Base-by-base conservation (phyloP, 192 early-diverging fungal genomes). In the Backusella liffmaniae region DNA sequence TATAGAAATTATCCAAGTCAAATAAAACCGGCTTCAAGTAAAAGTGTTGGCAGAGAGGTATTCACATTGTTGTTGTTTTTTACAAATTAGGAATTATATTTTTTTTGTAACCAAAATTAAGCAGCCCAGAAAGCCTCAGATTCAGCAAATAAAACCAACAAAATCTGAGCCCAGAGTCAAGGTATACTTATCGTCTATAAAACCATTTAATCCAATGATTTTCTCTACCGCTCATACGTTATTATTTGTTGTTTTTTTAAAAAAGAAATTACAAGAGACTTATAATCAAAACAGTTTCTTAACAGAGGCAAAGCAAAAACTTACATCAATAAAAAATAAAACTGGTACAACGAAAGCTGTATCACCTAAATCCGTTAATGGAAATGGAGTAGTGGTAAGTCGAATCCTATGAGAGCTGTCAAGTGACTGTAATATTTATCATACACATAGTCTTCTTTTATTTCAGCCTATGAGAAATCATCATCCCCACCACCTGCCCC, bases 401-500 rank as follows among this genome's bases (percentile, higher is more conserved):
- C 21, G 4, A 39, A 69, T 2, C 23, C 29, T 4, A 37, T 41
- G 21, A 18, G 3, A 18, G n/a, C 23, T 62, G 23, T 29, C 56
- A 62, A 62, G 23, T 62, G 56, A 62, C 56, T 10, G 23, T 29
- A 62, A 62, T 10, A 62, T 62, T 36, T 37, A 69, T n/a, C 23
- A 69, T 69, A 21, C 41, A 12, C 39, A 41, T 37, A 69, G 67
- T 69, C 67, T 23, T 69, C 67, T 41, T 69, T 69, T 69, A 69
- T 69, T 37, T 69, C 67, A 41, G 67, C n/a, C 12, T 69, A 23
- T 69, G 67, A 69, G n/a, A 69, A 35, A n/a, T 37, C 35, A 15
- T 21, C 67, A 69, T 4, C 67, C 5, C 35, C 56, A 62, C n/a
- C n/a, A 10, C 18, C 53, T 10, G n/a, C 16, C 0, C 16, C 49